Percentiles rank a stretch among this genome's conserved stretches.
phyloP scores from a whole-genome alignment of 768 basidiomycete genomes.

The Xanthoconium purpureum region DNA sequence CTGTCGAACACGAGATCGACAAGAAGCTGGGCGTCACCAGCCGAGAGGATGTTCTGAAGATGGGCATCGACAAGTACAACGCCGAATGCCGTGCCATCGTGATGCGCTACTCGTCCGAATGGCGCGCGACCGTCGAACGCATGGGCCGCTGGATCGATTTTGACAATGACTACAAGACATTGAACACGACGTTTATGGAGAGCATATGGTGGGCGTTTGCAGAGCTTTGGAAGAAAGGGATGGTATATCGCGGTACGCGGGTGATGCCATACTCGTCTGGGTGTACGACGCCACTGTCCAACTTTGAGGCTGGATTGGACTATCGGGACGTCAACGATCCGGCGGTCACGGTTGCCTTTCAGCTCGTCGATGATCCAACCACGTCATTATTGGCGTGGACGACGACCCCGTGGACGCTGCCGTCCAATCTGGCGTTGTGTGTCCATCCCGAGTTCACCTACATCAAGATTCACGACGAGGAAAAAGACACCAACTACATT shows the following conservation, averaged over 20 bases:
- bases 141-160: slow-evolving; percentile 99
- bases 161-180: slow-evolving; percentile 98
- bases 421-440: slow-evolving; percentile 91
- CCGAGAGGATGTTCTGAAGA: slow-evolving; percentile 86
- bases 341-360: slow-evolving; percentile 91
- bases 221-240: slow-evolving; percentile 85
- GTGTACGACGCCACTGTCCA: slow-evolving; percentile 92
- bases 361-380: slow-evolving; percentile 85
- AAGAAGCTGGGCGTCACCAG: slow-evolving; percentile 91
- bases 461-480: slow-evolving; percentile 92
- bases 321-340: slow-evolving; percentile 95
- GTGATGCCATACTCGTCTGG: slow-evolving; percentile 99
- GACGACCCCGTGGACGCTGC: slow-evolving; percentile 97
- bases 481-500: slow-evolving; percentile 85
- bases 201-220: slow-evolving; percentile 99
- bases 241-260: slow-evolving; percentile 89
- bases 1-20: slow-evolving; percentile 99
- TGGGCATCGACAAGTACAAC: slow-evolving; percentile 98
- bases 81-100: slow-evolving; percentile 95
- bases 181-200: slow-evolving; percentile 94
- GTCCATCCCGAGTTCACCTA: slow-evolving; percentile 96
- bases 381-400: slow-evolving; percentile 97
- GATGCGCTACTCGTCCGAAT: slow-evolving; percentile 94
- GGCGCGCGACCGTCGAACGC: slow-evolving; percentile 92
- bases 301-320: slow-evolving; percentile 92